These are phyloP conservation scores for Ophiorrhiza pumila DNA, from an alignment of 257 asterid genomes.

Conservation along the genomic window DNA sequence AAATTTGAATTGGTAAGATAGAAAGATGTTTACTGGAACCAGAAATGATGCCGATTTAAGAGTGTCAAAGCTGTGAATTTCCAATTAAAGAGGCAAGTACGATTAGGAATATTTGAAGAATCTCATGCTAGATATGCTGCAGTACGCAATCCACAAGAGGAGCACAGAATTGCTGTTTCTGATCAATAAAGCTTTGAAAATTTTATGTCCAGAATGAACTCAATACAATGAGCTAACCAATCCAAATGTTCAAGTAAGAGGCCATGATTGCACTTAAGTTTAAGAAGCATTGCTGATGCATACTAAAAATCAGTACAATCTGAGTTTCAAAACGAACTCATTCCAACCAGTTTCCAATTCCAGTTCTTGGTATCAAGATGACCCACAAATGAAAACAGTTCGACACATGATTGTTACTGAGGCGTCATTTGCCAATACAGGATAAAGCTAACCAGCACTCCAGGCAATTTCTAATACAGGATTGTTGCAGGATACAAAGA, in stretches of 20 bases:
- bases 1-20: background rate
- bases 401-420: background rate
- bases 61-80: background rate
- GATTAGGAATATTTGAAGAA: background rate
- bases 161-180: background rate
- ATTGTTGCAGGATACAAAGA: background rate
- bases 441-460: background rate
- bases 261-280: background rate
- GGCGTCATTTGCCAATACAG: constrained; percentile 1
- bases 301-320: background rate
- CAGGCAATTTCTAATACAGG: background rate
- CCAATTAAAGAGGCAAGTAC: background rate
- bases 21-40: background rate
- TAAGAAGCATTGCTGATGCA: background rate
- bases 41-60: background rate
- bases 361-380: background rate
- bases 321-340: background rate
- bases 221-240: background rate
- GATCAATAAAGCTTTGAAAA: background rate
- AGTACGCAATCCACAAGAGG: background rate
- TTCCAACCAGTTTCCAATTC: too few relatives aligned
- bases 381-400: background rate
- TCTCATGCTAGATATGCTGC: background rate
- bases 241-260: background rate
- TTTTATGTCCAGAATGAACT: background rate